Base-by-base conservation (phyloP, 768 basidiomycete species). In the Amylocystis lapponica region DNA sequence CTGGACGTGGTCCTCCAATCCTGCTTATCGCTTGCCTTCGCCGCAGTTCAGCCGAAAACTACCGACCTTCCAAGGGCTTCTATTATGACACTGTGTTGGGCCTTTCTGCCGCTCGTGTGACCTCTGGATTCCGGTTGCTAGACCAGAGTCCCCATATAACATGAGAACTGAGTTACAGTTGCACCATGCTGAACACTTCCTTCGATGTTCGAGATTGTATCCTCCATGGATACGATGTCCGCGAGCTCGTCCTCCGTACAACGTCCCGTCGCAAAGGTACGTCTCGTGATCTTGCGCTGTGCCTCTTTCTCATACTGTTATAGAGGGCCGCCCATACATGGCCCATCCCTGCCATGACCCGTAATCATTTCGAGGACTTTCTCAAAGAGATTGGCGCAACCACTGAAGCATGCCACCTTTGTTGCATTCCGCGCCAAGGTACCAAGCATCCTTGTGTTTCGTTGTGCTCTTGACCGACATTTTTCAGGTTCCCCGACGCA, bases 1-100 rank as follows among this genome's bases (percentile, higher is more conserved):
- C n/a, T n/a, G n/a, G n/a, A n/a, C n/a, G n/a, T n/a, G n/a, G n/a
- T n/a, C n/a, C n/a, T n/a, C n/a, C n/a, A n/a, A n/a, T n/a, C n/a
- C n/a, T n/a, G n/a, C n/a, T n/a, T n/a, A n/a, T n/a, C n/a, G n/a
- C n/a, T n/a, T n/a, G n/a, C n/a, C n/a, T n/a, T n/a, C n/a, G n/a
- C 53, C 53, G 53, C 53, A 49, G 50, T 51, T 54, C 47, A 42
- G 30, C 53, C 50, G 50, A 51, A 41, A 44, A 46, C 45, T 36
- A 35, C 53, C 50, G 53, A 23, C 30, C 17, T n/a, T 37, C 45
- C 27, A 27, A 27, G 27, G 25, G 40, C 48, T 54, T 54, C 50
- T 47, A 26, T 46, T 38, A 45, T 49, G 49, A 39, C 50, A 54
- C 46, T 43, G 41, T 47, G 42, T 40, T n/a, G 34, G 17, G 27